Percentiles rank a stretch among this genome's conserved stretches.
Evolutionary conservation across 78 protist genomes (phyloP).

Genomic region (Guillardia theta): DNA sequence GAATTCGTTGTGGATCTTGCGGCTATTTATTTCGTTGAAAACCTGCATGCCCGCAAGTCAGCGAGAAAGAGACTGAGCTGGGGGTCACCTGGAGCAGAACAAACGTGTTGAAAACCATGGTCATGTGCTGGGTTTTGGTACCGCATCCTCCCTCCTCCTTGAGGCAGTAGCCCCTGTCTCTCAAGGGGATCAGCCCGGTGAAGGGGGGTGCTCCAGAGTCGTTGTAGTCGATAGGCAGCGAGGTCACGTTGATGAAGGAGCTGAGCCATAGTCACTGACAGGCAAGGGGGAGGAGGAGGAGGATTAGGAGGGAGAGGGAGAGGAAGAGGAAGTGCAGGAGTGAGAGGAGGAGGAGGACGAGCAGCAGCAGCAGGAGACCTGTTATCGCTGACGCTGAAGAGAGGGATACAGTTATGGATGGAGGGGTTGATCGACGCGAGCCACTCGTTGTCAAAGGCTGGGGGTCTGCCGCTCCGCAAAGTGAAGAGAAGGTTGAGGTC

Average conservation of each 20-base stretch:
- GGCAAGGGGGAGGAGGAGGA: not conserved
- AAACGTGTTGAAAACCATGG: constrained; percentile 40
- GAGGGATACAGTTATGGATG: no score
- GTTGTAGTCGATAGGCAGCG: not conserved
- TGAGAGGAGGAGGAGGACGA: not conserved
- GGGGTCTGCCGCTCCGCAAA: no score
- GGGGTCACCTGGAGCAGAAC: not conserved
- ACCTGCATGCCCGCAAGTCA: not conserved
- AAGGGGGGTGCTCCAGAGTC: no score
- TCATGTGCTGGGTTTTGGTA: not conserved
- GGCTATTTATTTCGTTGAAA: constrained; percentile 42
- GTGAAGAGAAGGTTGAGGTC: no score
- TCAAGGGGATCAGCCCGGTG: no score
- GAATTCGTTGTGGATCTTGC: not conserved
- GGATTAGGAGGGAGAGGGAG: not conserved
- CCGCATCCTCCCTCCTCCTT: no score
- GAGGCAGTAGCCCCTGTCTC: no score
- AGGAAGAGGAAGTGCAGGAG: not conserved
- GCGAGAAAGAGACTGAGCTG: not conserved
- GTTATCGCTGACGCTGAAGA: no score
- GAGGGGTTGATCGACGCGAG: no score
- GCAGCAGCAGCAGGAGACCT: no score
- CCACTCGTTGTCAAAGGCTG: no score
- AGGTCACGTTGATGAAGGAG: not conserved
- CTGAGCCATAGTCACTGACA: no score